These are phyloP conservation scores for Vitis amurensis DNA, from an alignment of 164 flowering plant species.

Conservation along the genomic window DNA sequence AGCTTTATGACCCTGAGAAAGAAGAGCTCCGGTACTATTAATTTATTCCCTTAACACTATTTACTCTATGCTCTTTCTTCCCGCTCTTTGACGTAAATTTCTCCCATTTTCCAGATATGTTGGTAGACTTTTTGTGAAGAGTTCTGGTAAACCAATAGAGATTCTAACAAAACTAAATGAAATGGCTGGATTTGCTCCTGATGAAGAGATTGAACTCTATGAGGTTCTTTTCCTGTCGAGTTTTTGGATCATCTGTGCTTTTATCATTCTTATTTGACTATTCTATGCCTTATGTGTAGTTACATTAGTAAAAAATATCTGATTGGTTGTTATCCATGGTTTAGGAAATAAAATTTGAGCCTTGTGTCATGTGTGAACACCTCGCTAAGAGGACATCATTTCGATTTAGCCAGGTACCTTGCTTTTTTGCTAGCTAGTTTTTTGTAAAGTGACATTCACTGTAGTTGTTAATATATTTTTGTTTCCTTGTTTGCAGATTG, in stretches of 20 bases:
- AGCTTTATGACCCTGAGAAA: slow-evolving; percentile 87
- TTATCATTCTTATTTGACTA: too few species aligned
- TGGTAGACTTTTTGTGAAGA: slow-evolving; percentile 86
- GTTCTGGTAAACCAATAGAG: slow-evolving; percentile 73
- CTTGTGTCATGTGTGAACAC: slow-evolving; percentile 90
- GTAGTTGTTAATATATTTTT: not conserved
- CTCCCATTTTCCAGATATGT: slow-evolving; percentile 61
- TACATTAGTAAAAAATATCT: not conserved
- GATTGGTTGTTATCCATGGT: not conserved
- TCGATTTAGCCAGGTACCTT: slow-evolving; percentile 73
- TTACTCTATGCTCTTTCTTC: not conserved
- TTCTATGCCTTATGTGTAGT: not conserved
- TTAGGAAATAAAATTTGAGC: slow-evolving; percentile 97
- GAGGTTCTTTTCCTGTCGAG: slow-evolving; percentile 54
- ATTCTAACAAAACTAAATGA: slow-evolving; percentile 71
- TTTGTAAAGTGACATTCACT: not conserved
- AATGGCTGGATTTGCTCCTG: slow-evolving; percentile 85
- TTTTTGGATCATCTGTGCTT: not conserved
- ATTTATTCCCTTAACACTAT: not conserved
- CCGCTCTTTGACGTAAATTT: slow-evolving; percentile 1
- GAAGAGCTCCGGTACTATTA: slow-evolving; percentile 67
- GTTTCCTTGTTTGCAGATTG: slow-evolving; percentile 54
- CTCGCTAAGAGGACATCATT: slow-evolving; percentile 76
- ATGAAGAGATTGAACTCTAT: slow-evolving; percentile 89
- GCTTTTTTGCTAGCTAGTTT: not conserved